Evolutionary conservation across 2,329 filamentous ascomycete species (phyloP).

Genomic region (Phialophora expanda): DNA sequence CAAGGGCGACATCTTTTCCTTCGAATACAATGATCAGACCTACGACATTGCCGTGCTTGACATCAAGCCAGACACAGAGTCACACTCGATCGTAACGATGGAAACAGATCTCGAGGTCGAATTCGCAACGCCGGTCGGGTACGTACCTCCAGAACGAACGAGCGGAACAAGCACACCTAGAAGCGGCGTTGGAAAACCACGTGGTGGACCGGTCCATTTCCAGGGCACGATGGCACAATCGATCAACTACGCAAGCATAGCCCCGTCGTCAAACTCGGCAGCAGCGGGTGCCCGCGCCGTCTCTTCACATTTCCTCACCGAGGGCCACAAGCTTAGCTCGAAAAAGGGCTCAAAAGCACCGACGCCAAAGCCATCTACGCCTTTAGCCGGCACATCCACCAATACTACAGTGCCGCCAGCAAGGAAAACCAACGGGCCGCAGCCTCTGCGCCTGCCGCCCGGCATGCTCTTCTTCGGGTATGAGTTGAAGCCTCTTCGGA

Average conservation of each 20-base stretch:
- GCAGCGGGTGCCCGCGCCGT: conserved; percentile 66
- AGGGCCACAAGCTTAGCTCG: conserved; percentile 79
- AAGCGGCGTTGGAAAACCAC: conserved; percentile 60
- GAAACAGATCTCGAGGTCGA: conserved; percentile 97
- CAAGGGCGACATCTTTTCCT: conserved; percentile 92
- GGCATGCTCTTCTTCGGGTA: conserved; percentile 98
- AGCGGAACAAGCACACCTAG: conserved; percentile 88
- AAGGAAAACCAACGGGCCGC: conserved; percentile 73
- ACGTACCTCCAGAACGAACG: conserved; percentile 78
- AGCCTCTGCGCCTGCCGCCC: conserved; percentile 79
- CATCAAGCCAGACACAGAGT: conserved; percentile 81
- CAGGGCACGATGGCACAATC: conserved; percentile 95
- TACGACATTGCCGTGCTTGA: conserved; percentile 94
- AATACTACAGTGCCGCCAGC: conserved; percentile 51
- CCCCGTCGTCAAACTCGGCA: conserved; percentile 72
- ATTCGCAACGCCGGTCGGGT: conserved; percentile 91
- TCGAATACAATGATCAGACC: conserved; percentile 91
- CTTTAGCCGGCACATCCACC: conserved; percentile 64
- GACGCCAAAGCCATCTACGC: conserved; percentile 74
- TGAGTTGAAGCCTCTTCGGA: conserved; percentile 85
- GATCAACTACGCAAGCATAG: conserved; percentile 95
- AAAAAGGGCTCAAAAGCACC: conserved; percentile 81
- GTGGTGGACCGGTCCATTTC: conserved; percentile 77
- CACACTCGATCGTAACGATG: conserved; percentile 86
- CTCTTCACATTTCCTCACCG: conserved; percentile 77